Conservation (phyloP, 176 grass and related monocot species). For the Microstegium vimineum region DNA sequence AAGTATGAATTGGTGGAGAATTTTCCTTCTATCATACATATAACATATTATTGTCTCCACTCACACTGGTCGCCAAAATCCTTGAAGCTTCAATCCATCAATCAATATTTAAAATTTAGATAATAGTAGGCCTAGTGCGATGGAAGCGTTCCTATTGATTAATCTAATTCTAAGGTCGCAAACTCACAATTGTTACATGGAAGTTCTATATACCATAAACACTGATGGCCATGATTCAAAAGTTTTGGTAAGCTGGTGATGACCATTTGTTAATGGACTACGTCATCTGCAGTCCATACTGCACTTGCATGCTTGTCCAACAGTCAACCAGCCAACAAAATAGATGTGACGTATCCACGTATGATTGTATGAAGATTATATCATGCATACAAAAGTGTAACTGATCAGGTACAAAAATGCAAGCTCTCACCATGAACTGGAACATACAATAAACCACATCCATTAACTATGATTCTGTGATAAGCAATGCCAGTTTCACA, state of each 20-base stretch:
- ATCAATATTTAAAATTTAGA: conserved; percentile 10
- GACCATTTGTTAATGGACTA: neutral
- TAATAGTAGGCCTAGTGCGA: neutral
- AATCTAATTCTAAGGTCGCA: neutral
- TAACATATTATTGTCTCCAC: neutral
- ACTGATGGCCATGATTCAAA: neutral
- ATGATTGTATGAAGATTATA: neutral
- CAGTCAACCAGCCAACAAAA: neutral
- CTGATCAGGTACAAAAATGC: neutral
- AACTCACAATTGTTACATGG: neutral
- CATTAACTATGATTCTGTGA: neutral
- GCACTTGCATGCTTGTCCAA: neutral
- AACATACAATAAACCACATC: neutral
- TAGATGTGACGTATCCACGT: neutral
- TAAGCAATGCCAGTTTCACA: conserved; percentile 4
- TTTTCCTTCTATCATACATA: neutral
- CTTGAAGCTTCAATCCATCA: neutral
- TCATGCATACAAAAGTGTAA: conserved; percentile 5
- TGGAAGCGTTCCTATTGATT: neutral
- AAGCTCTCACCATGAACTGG: neutral
- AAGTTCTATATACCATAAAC: neutral
- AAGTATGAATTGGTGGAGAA: neutral
- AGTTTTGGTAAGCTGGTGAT: neutral
- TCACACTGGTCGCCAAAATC: neutral
- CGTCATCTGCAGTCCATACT: neutral